Base-by-base conservation (phyloP, 352 stramenopile genomes). In the Globisporangium barbulae region DNA sequence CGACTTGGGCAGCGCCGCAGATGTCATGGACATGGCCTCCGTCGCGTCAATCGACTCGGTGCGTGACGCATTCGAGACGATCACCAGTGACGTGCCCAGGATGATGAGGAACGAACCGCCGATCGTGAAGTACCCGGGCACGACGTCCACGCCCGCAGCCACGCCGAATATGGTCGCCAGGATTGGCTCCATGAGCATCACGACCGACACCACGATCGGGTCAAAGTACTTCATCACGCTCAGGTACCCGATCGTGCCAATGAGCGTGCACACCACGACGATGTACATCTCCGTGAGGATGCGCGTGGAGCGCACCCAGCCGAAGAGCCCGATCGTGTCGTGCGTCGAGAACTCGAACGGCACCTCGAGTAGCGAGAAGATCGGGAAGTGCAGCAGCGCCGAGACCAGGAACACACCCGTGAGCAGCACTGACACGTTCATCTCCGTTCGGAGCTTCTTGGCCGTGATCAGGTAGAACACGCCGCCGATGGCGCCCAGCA, bases 171-270 rank as follows among this genome's bases (percentile, higher is more conserved):
- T 74, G 3, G 79, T 78, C 3, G 82, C 89, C 12, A 94, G 50
- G 49, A 95, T 72, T 12, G 90, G 90, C 70, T 97, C 89, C n/a
- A 97, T 66, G 12, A 97, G 73, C 74, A 92, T 94, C 35, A 96
- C 89, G 33, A 95, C 90, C 8, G 88, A 89, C 35, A 96, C 78
- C 25, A 97, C 89, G 56, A 97, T 90, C 28, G 89, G 79, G 48
- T 93, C 85, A 49, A 97, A 97, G 72, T 97, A 97, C 59, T 97
- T 97, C 79, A 97, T 89, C 12, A 93, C 85, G 3, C 78, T 77
- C 48, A 97, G 67, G 63, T 95, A 97, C 12, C 89, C 89, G 47
- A 93, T 81, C 12, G 86, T 96, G 57, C 90, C 89, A 0, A 96
- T 63, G 13, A 93, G 72, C 39, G 91, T 96, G 61, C 90, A 97